These are phyloP conservation scores for Ambrosia artemisiifolia DNA, from an alignment of 129 eudicot species.

Conservation along the genomic window DNA sequence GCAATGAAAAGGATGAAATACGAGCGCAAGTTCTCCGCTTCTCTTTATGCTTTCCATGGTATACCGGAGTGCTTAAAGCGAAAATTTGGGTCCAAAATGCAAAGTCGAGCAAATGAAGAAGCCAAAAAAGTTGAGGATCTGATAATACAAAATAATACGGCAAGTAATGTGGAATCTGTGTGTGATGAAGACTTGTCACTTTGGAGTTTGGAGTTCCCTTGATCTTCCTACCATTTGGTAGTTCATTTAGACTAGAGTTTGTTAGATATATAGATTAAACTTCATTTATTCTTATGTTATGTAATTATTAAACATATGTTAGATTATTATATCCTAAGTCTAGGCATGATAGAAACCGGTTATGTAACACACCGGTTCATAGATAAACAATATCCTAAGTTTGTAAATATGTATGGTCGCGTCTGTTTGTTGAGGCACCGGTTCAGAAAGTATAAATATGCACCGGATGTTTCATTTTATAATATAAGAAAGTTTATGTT, in stretches of 20 bases:
- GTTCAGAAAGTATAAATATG: too few relatives aligned
- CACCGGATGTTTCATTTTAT: too few relatives aligned
- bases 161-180: slow-evolving; percentile 9
- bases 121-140: not conserved
- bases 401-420: too few relatives aligned
- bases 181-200: slow-evolving; percentile 40
- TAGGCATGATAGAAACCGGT: too few relatives aligned
- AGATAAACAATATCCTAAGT: too few relatives aligned
- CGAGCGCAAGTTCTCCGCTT: slow-evolving; percentile 77
- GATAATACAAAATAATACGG: slow-evolving; percentile 1
- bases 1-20: slow-evolving; percentile 72
- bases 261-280: too few relatives aligned
- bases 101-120: slow-evolving; percentile 26
- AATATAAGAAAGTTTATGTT: too few relatives aligned
- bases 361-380: too few relatives aligned
- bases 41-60: slow-evolving; percentile 76
- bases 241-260: slow-evolving; percentile 40
- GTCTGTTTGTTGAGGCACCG: too few relatives aligned
- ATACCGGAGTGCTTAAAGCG: slow-evolving; percentile 60
- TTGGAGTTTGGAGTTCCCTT: slow-evolving; percentile 64
- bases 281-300: too few relatives aligned
- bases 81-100: slow-evolving; percentile 45
- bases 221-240: slow-evolving; percentile 56
- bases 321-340: too few relatives aligned
- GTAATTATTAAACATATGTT: too few relatives aligned